Base-by-base conservation (phyloP, 345 rosid genomes). In the Salix udensis region DNA sequence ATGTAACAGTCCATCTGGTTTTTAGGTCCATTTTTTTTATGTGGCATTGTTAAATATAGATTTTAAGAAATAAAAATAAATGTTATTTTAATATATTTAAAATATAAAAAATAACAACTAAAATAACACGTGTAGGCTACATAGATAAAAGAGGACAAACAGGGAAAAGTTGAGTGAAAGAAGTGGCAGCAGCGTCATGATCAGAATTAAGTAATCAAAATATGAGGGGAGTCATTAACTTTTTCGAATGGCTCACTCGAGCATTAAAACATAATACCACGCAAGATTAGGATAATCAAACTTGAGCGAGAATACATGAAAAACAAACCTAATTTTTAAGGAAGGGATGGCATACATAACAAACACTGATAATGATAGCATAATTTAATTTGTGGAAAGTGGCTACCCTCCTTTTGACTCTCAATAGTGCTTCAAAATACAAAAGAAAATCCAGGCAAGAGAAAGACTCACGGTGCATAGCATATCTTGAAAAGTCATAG, bases 331-430 rank as follows among this genome's bases (percentile, higher is more conserved):
- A 24, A 55, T 72, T 6, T 21, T 19, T 26, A 23, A 30, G n/a
- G 30, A 69, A 61, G 67, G 37, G 16, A 65, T 30, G 46, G 8
- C 64, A 65, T 36, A 18, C 52, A 66, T 72, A 39, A 6, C 72
- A 66, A 55, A 67, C 61, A 72, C 58, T 53, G 68, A 71, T n/a
- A 78, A 77, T 65, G 75, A 50, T 37, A 36, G 42, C 19, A 28
- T 24, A 24, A 48, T 44, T 13, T 67, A 61, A 7, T 65, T 74
- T 67, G 8, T 68, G 75, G 16, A 65, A 73, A 76, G 82, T 71
- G 61, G 75, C 31, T 75, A 31, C 58, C 72, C 67, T 16, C 19
- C 31, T 78, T 76, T 80, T 85, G 74, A 80, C 77, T 65, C 26
- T 40, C 36, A 55, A 65, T 18, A 53, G 18, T 21, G 6, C 70